Percentiles rank a stretch among this genome's conserved stretches.
These are phyloP conservation scores for Cyclostephanos invisitatus DNA, from an alignment of 108 stramenopile species.

Conservation along the genomic window DNA sequence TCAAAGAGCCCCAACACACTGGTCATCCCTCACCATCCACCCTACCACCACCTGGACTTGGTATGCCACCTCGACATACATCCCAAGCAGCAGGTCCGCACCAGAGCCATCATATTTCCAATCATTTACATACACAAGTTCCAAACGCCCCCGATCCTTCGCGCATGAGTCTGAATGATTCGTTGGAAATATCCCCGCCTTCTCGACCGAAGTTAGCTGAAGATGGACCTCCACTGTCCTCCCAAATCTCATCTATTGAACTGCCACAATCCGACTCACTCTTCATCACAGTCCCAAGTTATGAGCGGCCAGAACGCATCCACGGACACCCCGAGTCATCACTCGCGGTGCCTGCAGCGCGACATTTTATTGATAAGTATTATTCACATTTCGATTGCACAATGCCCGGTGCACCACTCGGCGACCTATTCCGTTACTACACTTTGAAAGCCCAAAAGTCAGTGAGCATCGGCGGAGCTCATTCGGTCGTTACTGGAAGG, in stretches of 20 bases:
- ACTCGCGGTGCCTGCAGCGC: conserved; percentile 49
- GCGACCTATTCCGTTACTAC: conserved; percentile 63
- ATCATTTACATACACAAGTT: neutral
- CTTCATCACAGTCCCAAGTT: conserved; percentile 42
- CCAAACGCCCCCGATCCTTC: conserved; percentile 13
- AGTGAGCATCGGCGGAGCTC: conserved; percentile 75
- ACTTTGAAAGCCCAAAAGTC: conserved; percentile 61
- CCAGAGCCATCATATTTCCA: conserved; percentile 1
- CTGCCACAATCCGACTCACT: conserved; percentile 37
- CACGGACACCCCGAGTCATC: conserved; percentile 30
- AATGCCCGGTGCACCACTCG: conserved; percentile 26
- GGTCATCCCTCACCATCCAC: neutral
- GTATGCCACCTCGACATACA: neutral
- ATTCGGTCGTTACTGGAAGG: conserved; percentile 57
- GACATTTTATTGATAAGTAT: conserved; percentile 60
- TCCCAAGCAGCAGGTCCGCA: neutral
- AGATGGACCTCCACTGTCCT: conserved; percentile 15
- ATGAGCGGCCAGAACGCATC: conserved; percentile 40
- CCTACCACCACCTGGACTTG: conserved; percentile 12
- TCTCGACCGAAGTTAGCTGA: conserved; percentile 6
- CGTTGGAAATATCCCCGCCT: conserved; percentile 6
- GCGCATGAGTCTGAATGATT: conserved; percentile 16
- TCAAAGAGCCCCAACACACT: conserved; percentile 2
- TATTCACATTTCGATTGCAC: conserved; percentile 47
- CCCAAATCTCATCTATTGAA: conserved; percentile 18